Evolutionary conservation across 805 yeast genomes (phyloP).

Genomic region (Candida pseudofarinosa): DNA sequence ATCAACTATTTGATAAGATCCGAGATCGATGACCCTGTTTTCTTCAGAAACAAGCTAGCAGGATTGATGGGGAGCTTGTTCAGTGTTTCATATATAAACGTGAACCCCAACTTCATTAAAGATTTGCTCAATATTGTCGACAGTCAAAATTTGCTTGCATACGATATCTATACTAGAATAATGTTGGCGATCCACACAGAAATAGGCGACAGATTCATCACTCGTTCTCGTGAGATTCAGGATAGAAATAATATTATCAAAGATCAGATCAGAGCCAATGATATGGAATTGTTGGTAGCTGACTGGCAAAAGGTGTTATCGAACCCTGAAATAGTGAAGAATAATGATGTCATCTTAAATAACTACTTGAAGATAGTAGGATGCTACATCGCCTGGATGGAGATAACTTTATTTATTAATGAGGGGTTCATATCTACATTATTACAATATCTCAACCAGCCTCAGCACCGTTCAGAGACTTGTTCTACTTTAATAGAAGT

Average conservation of each 20-base stretch:
- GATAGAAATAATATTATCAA: slow-evolving; percentile 70
- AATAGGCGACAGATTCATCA: slow-evolving; percentile 86
- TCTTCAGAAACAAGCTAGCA: slow-evolving; percentile 35
- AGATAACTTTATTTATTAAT: slow-evolving; percentile 66
- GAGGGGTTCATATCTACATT: slow-evolving; percentile 54
- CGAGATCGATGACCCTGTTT: slow-evolving; percentile 24
- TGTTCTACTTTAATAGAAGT: slow-evolving; percentile 58
- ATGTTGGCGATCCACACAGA: slow-evolving; percentile 78
- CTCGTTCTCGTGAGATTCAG: slow-evolving; percentile 58
- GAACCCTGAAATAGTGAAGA: slow-evolving; percentile 13
- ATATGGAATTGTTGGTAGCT: slow-evolving; percentile 59
- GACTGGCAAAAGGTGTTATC: slow-evolving; percentile 64
- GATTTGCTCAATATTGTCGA: slow-evolving; percentile 22
- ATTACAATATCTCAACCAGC: slow-evolving; percentile 51
- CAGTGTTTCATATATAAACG: slow-evolving; percentile 29
- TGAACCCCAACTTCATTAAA: slow-evolving; percentile 30
- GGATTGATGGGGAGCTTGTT: slow-evolving; percentile 32
- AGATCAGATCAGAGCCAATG: slow-evolving; percentile 75
- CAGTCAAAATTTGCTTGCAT: slow-evolving; percentile 29
- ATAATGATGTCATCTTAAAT: slow-evolving; percentile 45
- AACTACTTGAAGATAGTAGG: slow-evolving; percentile 68
- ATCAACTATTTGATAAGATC: slow-evolving; percentile 22
- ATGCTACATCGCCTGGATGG: slow-evolving; percentile 89
- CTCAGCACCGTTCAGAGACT: slow-evolving; percentile 53
- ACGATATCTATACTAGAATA: slow-evolving; percentile 74